These are phyloP conservation scores for Leishmania mexicana DNA, from an alignment of 208 protist genomes.

Conservation along the genomic window DNA sequence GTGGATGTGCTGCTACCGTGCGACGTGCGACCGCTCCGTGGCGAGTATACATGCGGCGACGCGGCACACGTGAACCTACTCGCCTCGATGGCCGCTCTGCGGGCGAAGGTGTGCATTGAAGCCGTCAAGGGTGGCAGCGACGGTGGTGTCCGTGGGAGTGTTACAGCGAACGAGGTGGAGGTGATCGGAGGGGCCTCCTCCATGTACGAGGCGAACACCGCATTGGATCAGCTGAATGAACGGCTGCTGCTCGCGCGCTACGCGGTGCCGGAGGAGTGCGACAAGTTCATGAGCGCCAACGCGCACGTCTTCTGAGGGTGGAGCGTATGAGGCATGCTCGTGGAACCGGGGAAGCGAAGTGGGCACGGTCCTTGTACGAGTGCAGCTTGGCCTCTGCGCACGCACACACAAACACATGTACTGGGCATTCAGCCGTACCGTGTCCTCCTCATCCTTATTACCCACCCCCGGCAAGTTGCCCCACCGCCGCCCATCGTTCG, in stretches of 20 bases:
- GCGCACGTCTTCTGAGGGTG: slow-evolving; percentile 20
- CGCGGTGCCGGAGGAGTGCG: slow-evolving; percentile 46
- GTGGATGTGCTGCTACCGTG: slow-evolving; percentile 11
- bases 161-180: neutral
- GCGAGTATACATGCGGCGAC: slow-evolving; percentile 5
- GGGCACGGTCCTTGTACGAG: neutral
- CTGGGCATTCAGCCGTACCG: neutral
- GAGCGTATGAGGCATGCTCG: neutral
- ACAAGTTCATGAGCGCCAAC: slow-evolving; percentile 38
- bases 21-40: slow-evolving; percentile 3
- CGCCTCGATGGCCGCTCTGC: slow-evolving; percentile 31
- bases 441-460: neutral
- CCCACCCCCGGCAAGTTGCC: neutral
- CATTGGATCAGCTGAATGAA: slow-evolving; percentile 39
- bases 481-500: neutral
- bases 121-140: slow-evolving; percentile 13
- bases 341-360: neutral
- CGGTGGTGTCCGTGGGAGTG: neutral
- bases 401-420: neutral
- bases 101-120: slow-evolving; percentile 31
- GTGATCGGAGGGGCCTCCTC: neutral
- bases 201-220: slow-evolving; percentile 25
- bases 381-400: neutral
- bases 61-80: slow-evolving; percentile 14
- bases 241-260: slow-evolving; percentile 47